Percentiles rank a stretch among this genome's conserved stretches.
Evolutionary conservation across 192 early-diverging fungal genomes (phyloP).

Genomic region (Backusella liffmaniae): DNA sequence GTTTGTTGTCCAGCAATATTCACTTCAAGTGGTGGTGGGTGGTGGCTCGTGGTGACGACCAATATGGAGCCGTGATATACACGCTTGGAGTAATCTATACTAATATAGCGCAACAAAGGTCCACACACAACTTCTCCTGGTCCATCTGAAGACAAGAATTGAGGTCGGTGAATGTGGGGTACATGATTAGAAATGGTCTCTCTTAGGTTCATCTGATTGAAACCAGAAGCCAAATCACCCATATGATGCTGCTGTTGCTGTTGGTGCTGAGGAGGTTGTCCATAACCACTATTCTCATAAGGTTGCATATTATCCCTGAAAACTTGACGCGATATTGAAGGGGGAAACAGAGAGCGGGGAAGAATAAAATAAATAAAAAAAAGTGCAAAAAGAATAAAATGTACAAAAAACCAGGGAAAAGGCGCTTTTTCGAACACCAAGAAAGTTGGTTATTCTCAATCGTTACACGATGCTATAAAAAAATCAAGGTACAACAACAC

Average conservation of each 20-base stretch:
- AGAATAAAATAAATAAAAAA: background rate
- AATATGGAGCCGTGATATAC: slow-evolving; percentile 46
- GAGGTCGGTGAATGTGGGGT: background rate
- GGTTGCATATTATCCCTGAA: background rate
- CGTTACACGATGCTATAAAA: background rate
- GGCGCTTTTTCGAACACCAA: no score
- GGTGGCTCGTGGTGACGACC: slow-evolving; percentile 41
- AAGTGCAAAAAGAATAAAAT: background rate
- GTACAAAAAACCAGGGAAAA: background rate
- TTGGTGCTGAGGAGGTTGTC: background rate
- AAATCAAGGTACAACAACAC: background rate
- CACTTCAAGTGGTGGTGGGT: slow-evolving; percentile 25
- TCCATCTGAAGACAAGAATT: background rate
- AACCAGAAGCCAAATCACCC: background rate
- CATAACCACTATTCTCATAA: background rate
- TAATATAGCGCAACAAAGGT: slow-evolving; percentile 45
- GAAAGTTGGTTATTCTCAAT: background rate
- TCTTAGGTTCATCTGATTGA: background rate
- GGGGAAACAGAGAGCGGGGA: background rate
- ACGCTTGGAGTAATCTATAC: slow-evolving; percentile 37
- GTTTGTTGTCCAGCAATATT: slow-evolving; percentile 5
- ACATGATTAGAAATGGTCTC: background rate
- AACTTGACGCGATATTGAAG: background rate
- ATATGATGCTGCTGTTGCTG: background rate
- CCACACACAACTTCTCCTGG: slow-evolving; percentile 37